Base-by-base conservation (phyloP, 129 eudicot species). In the Flaveria trinervia region DNA sequence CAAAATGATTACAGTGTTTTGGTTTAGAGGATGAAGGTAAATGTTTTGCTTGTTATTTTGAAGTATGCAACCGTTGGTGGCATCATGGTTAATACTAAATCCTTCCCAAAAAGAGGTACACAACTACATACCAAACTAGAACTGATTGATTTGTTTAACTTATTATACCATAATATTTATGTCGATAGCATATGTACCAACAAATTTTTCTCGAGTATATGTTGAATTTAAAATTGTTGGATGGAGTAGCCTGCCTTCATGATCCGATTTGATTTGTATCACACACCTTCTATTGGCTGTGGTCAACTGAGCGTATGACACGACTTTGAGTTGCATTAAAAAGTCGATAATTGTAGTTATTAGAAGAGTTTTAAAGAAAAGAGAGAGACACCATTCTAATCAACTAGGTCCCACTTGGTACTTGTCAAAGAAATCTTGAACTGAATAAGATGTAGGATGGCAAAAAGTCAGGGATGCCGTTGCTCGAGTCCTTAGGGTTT, bases 1-100 rank as follows among this genome's bases (percentile, higher is more conserved):
- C 90, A 88, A 73, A 84, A 71, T 66, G 88, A 86, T 79, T 86
- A 75, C 54, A 86, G 90, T 75, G 88, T 81, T 78, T 45, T 86
- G 69, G 90, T 86, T 59, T 86, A 86, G 85, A 57, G 70, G 68
- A 45, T 39, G 69, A 8, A 33, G 56, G 36, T 61, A 70, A 52
- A 54, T 44, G 44, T 76, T 16, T 77, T 77, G 78, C 71, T 77
- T 71, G 73, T 18, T 71, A 20, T 61, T 82, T 76, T 61, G 39
- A 52, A 62, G 71, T 30, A 68, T 57, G 49, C 72, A 30, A 30
- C 62, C 52, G 16, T 70, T 70, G 17, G 61, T 64, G 30, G 43
- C 60, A 26, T 77, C 76, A 69, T 69, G 54, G 50, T 44, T 66
- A 39, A 41, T 18, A 17, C 25, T 17, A 50, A 41, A 10, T 60